phyloP scores from a whole-genome alignment of 306 rosid genomes.

The Glycine tomentella region DNA sequence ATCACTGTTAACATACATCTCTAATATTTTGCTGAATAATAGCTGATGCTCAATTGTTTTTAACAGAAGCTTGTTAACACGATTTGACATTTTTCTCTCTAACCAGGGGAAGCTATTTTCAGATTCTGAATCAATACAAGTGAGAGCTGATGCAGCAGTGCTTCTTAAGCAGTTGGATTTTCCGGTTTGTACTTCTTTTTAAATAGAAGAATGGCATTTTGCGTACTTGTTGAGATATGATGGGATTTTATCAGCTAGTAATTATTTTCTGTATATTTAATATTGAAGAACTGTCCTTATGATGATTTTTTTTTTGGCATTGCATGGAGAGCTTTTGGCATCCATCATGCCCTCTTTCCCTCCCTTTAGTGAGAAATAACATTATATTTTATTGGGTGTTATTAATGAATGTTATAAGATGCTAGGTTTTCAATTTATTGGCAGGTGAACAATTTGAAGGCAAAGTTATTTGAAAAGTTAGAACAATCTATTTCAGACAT shows the following conservation, averaged over 20 bases:
- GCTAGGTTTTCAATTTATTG: constrained; percentile 50
- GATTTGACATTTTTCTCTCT: constrained; percentile 48
- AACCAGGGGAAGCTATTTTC: constrained; percentile 88
- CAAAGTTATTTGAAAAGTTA: constrained; percentile 78
- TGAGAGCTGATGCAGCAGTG: constrained; percentile 95
- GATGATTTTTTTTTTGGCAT: neutral
- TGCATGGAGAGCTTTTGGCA: constrained; percentile 23
- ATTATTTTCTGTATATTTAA: constrained; percentile 33
- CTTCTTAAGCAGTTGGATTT: constrained; percentile 93
- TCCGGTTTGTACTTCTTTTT: constrained; percentile 66
- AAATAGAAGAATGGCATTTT: constrained; percentile 13
- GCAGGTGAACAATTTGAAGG: constrained; percentile 87
- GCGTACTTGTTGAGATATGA: constrained; percentile 10
- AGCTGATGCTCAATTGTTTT: constrained; percentile 10
- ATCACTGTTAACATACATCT: constrained; percentile 23
- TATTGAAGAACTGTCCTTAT: constrained; percentile 10
- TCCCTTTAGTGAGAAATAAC: constrained; percentile 14
- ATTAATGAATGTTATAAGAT: constrained; percentile 41
- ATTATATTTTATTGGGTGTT: constrained; percentile 13
- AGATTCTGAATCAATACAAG: constrained; percentile 89
- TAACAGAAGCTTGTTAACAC: constrained; percentile 27
- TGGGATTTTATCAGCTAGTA: constrained; percentile 24
- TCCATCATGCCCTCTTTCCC: constrained; percentile 10
- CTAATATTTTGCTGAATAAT: constrained; percentile 26
- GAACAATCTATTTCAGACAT: constrained; percentile 77